A percentile compares a stretch with the other conserved stretches of the same genome.
These are phyloP conservation scores for Beta corolliflora DNA, from an alignment of 179 eudicot genomes.

Conservation along the genomic window DNA sequence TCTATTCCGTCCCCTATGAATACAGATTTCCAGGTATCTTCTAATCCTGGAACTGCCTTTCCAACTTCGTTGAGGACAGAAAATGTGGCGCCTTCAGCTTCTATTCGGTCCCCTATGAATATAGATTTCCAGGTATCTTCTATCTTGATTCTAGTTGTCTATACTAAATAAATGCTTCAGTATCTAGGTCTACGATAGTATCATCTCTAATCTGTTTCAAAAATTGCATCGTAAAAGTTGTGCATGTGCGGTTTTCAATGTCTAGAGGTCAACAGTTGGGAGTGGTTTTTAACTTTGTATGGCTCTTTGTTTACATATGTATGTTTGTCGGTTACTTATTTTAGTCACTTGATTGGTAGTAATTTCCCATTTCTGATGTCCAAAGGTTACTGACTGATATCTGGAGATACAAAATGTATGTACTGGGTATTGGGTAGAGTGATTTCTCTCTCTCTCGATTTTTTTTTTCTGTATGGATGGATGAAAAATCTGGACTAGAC, in stretches of 20 bases:
- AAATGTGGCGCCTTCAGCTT: conserved; percentile 35
- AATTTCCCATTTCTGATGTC: neutral
- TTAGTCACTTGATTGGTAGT: no score
- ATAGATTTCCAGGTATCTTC: conserved; percentile 45
- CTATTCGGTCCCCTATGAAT: conserved; percentile 44
- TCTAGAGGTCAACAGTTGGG: no score
- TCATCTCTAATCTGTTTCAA: neutral
- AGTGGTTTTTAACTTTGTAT: no score
- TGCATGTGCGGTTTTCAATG: neutral
- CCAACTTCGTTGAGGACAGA: conserved; percentile 33
- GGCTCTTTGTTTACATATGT: no score
- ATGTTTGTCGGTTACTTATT: no score
- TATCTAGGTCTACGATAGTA: neutral
- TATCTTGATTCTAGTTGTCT: conserved; percentile 13
- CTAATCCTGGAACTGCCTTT: conserved; percentile 44
- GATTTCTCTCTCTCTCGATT: neutral
- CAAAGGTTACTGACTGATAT: neutral
- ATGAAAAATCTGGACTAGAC: neutral
- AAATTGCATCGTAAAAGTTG: neutral
- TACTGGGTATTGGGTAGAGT: neutral
- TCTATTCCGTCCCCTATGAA: conserved; percentile 45
- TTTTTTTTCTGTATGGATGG: neutral
- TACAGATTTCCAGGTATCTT: conserved; percentile 47
- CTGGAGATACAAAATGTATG: neutral
- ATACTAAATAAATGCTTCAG: neutral